phyloP scores from a whole-genome alignment of 805 yeast species.

The Candida koratica region DNA sequence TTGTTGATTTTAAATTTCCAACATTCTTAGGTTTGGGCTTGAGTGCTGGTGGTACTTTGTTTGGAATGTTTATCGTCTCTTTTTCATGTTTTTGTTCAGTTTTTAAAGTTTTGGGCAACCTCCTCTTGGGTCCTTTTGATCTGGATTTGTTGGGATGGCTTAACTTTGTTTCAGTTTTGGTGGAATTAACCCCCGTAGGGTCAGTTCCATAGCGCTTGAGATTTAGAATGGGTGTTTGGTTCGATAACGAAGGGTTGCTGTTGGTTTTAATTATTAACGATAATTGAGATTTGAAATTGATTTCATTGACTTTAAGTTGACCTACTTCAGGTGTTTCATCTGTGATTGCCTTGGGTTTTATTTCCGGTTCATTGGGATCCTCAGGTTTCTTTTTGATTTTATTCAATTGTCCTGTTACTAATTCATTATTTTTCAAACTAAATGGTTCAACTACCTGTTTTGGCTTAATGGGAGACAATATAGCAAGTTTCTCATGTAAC shows the following conservation, averaged over 20 bases:
- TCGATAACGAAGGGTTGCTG: slow-evolving; percentile 21
- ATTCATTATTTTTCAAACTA: slow-evolving; percentile 18
- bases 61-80: neutral
- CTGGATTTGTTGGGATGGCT: slow-evolving; percentile 45
- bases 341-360: slow-evolving; percentile 1
- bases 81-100: neutral
- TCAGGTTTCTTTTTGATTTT: slow-evolving; percentile 13
- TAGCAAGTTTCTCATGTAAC: slow-evolving; percentile 11
- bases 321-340: slow-evolving; percentile 1
- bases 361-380: slow-evolving; percentile 10
- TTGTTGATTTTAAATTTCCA: slow-evolving; percentile 10
- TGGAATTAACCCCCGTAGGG: slow-evolving; percentile 8
- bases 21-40: slow-evolving; percentile 12
- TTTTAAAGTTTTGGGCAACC: slow-evolving; percentile 32
- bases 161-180: slow-evolving; percentile 24
- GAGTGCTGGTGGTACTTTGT: slow-evolving; percentile 10
- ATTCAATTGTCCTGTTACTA: slow-evolving; percentile 23
- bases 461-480: slow-evolving; percentile 4
- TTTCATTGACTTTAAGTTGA: slow-evolving; percentile 8
- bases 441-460: neutral
- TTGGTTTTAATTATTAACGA: slow-evolving; percentile 27
- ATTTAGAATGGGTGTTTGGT: slow-evolving; percentile 4
- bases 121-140: slow-evolving; percentile 50
- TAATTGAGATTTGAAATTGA: slow-evolving; percentile 21
- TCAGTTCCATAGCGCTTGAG: slow-evolving; percentile 6